Base-by-base conservation (phyloP, 495 filamentous ascomycete genomes). In the Aspergillus avenaceus region DNA sequence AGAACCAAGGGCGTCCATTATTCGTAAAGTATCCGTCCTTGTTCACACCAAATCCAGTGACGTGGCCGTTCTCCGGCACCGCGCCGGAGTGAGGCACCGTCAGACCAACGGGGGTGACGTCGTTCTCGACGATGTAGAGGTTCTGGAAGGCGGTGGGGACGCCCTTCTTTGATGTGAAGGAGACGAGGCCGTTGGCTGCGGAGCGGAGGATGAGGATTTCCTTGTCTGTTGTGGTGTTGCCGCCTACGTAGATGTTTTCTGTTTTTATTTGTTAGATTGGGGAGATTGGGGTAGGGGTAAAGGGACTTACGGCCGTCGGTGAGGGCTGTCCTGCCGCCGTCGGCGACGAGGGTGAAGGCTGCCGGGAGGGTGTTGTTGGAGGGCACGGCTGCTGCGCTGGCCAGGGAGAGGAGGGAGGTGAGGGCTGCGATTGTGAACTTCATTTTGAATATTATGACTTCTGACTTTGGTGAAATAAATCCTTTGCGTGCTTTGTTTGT, bases 101-200 rank as follows among this genome's bases (percentile, higher is more conserved):
- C 38, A 69, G 43, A 14, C 41, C 53, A 16, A 64, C 46, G 45
- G 63, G 59, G 8, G 45, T 12, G 32, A 62, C 59, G 13, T 32
- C 32, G 41, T 65, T 43, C 32, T 63, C 58, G 40, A 69, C 41
- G 32, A 69, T 48, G 47, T 61, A 69, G 1, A 69, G 56, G 64
- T 41, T 66, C 55, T 69, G 66, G 50, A 55, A 69, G 52, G 53
- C 64, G 8, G 62, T 66, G 12, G 62, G 63, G 25, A 52, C 49
- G 18, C 32, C 44, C 48, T 52, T 16, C 40, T 63, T 53, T 26
- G 59, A 60, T 44, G 60, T 65, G 61, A 61, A 66, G 25, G 55
- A 52, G 47, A 66, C 53, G 13, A 43, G 37, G 41, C 53, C 58
- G 46, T 53, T 61, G 18, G 46, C n/a, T 43, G 41, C 47, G 27